Base-by-base conservation (phyloP, 2,329 filamentous ascomycete species). In the Cercospora canescens region DNA sequence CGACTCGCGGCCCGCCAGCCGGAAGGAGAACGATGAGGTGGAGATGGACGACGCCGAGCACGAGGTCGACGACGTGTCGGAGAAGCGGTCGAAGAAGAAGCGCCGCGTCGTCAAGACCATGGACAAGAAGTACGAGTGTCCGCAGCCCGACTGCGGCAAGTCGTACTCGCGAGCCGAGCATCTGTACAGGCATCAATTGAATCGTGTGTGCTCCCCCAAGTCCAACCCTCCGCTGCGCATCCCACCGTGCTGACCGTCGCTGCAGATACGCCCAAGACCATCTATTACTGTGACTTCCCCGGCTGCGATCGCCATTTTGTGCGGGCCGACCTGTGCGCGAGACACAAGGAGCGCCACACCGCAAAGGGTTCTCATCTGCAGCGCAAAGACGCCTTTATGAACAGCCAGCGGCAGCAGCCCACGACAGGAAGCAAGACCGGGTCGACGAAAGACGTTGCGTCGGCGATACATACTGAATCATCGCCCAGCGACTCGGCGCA, bases 111-210 rank as follows among this genome's bases (percentile, higher is more conserved):
- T 75, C 69, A 76, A 77, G 70, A 70, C 70, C 34, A 66, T 63
- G 60, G 91, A 93, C 77, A 94, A 93, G 81, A 87, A 85, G 85
- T 83, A 80, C 65, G 73, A 80, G 74, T 99, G 95, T 76, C 89
- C 91, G 5, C 88, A 93, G 66, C 89, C 92, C 70, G 92, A 91
- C 41, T 99, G 95, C 75, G 94, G 93, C 45, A 99, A 97, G 84
- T 96, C 91, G 77, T 99, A 99, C 78, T 97, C 94, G 28, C 88
- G 95, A 76, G 94, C 95, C 8, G 95, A 98, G 80, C 95, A 99
- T 82, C 83, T 99, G 82, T 97, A 97, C 81, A 89, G 95, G 54
- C 94, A 98, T 80, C 94, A 98, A 81, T 82, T 98, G 72, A 99
- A 99, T 77, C 95, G 91, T 93, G 84, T 79, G 88, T 83, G 2